Conservation (phyloP, 1,139 yeast species). For the Ashbya aceris region DNA sequence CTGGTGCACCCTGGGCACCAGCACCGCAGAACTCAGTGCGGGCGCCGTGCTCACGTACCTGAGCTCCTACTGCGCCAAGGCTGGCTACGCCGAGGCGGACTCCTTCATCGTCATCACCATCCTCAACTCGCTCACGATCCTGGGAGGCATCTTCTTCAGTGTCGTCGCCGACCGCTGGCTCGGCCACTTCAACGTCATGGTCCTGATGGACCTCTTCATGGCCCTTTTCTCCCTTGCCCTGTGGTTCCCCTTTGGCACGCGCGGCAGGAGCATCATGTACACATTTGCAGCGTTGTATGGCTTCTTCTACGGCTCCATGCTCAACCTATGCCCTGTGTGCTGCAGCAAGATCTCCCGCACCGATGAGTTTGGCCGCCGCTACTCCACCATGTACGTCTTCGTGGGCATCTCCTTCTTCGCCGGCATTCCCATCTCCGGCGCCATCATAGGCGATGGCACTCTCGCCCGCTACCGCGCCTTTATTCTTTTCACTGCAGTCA, state of each 20-base stretch:
- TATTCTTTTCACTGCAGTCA: conserved; percentile 33
- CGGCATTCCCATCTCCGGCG: conserved; percentile 47
- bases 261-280: conserved; percentile 33
- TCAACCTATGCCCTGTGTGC: conserved; percentile 42
- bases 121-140: conserved; percentile 28
- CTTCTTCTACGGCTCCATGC: conserved; percentile 42
- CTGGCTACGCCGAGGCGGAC: conserved; percentile 8
- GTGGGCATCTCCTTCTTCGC: conserved; percentile 51
- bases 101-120: conserved; percentile 13
- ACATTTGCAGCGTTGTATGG: conserved; percentile 45
- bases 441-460: conserved; percentile 34
- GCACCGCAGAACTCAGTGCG: conserved; percentile 21
- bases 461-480: conserved; percentile 30
- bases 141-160: conserved; percentile 46
- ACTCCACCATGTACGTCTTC: conserved; percentile 59
- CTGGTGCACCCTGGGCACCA: conserved; percentile 21
- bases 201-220: conserved; percentile 32
- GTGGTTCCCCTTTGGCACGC: conserved; percentile 39
- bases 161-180: conserved; percentile 37
- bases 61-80: conserved; percentile 10
- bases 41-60: conserved; percentile 34
- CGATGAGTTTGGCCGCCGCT: conserved; percentile 56
- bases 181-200: conserved; percentile 47
- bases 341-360: conserved; percentile 57
- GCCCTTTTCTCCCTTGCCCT: conserved; percentile 26